phyloP scores from a whole-genome alignment of 345 rosid genomes.

The Turnera subulata region DNA sequence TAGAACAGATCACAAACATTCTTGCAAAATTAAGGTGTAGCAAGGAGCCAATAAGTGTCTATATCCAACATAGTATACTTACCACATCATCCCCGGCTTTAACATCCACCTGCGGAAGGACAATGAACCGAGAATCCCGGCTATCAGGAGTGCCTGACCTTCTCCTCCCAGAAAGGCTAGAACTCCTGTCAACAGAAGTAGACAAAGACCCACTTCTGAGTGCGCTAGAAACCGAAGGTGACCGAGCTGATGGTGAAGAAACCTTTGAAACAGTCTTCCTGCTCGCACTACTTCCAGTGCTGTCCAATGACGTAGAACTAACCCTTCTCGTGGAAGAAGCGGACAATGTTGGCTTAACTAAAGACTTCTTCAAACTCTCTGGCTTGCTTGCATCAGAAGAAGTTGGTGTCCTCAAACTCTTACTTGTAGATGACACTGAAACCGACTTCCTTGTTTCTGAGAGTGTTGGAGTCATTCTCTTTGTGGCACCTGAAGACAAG shows the following conservation, averaged over 20 bases:
- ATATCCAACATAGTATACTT: constrained; percentile 22
- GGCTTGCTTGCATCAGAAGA: constrained; percentile 45
- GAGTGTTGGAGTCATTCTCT: constrained; percentile 40
- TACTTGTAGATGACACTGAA: constrained; percentile 40
- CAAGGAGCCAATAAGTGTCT: not conserved
- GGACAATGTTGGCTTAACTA: constrained; percentile 40
- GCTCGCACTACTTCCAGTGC: constrained; percentile 51
- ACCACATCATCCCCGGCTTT: constrained; percentile 96
- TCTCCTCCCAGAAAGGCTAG: constrained; percentile 65
- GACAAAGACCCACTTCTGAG: constrained; percentile 56
- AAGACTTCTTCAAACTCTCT: constrained; percentile 41
- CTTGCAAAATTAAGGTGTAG: not conserved
- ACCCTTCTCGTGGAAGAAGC: constrained; percentile 47
- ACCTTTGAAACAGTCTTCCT: constrained; percentile 54
- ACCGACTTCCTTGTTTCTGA: constrained; percentile 49
- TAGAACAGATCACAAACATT: too few relatives aligned
- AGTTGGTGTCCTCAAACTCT: constrained; percentile 48
- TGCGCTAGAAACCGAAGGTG: constrained; percentile 70
- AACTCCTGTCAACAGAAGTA: constrained; percentile 58
- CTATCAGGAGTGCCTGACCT: constrained; percentile 61
- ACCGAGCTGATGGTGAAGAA: constrained; percentile 58
- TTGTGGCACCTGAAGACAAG: constrained; percentile 59
- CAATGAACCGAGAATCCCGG: constrained; percentile 67
- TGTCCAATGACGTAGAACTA: constrained; percentile 59
- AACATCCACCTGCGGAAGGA: constrained; percentile 89